These are phyloP conservation scores for Boletellus ananiceps DNA, from an alignment of 768 basidiomycete genomes.

Conservation along the genomic window DNA sequence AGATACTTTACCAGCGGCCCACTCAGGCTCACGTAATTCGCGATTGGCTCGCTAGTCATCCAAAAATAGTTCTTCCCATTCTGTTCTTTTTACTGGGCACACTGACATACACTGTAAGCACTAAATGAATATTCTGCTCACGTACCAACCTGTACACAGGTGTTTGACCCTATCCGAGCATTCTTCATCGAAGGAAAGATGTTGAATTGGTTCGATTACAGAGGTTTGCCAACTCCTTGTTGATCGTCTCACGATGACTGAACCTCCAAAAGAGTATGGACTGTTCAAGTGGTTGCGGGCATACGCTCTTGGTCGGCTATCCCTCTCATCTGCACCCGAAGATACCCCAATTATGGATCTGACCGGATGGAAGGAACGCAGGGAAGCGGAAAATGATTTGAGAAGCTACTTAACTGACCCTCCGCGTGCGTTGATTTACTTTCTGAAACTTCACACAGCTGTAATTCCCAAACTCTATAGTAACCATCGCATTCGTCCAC, in stretches of 20 bases:
- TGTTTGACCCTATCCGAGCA: constrained; percentile 89
- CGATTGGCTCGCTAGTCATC: constrained; percentile 84
- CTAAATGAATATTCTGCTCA: background rate
- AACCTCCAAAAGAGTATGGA: constrained; percentile 49
- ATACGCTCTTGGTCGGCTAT: constrained; percentile 55
- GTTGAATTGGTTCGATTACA: constrained; percentile 78
- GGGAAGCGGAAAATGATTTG: constrained; percentile 66
- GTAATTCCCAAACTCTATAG: constrained; percentile 33
- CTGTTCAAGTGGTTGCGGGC: constrained; percentile 73
- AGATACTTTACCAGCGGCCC: constrained; percentile 57
- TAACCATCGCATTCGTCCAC: constrained; percentile 72
- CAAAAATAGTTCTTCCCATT: constrained; percentile 75
- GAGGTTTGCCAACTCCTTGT: constrained; percentile 39
- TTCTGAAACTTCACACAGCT: background rate
- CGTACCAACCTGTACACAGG: constrained; percentile 38
- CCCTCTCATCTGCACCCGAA: constrained; percentile 22
- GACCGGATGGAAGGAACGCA: constrained; percentile 80
- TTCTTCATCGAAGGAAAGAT: constrained; percentile 81
- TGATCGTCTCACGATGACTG: background rate
- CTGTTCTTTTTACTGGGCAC: constrained; percentile 86
- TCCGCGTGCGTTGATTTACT: constrained; percentile 49
- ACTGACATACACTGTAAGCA: constrained; percentile 77
- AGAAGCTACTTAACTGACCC: constrained; percentile 70
- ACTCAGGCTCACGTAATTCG: constrained; percentile 62
- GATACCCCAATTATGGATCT: constrained; percentile 21